A percentile compares a stretch with the other conserved stretches of the same genome.
These are phyloP conservation scores for Umbelopsis ramanniana DNA, from an alignment of 192 early-diverging fungal genomes.

Conservation along the genomic window DNA sequence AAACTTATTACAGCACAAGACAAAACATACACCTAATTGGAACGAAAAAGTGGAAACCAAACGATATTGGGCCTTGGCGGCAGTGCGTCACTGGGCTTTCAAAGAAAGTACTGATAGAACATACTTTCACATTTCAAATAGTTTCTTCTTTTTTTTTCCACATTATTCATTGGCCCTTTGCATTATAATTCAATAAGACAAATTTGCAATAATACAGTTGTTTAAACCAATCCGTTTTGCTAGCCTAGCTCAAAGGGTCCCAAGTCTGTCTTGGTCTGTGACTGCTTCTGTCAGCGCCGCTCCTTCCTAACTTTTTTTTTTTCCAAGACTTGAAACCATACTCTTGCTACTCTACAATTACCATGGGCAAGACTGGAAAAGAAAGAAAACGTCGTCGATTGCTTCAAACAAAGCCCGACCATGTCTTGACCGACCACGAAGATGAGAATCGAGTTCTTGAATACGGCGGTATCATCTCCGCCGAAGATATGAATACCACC, in stretches of 20 bases:
- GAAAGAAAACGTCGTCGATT: constrained; percentile 60
- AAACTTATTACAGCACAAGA: constrained; percentile 6
- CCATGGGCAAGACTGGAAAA: constrained; percentile 65
- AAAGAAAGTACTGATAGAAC: background rate
- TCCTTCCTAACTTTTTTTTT: background rate
- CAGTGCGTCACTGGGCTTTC: constrained; percentile 20
- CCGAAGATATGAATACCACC: constrained; percentile 53
- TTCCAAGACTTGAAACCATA: background rate
- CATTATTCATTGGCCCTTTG: background rate
- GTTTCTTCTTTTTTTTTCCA: background rate
- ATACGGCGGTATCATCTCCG: constrained; percentile 37
- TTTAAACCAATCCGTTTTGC: background rate
- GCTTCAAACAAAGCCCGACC: constrained; percentile 39
- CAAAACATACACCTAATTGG: background rate
- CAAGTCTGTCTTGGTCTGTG: background rate
- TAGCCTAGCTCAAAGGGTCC: too few relatives aligned
- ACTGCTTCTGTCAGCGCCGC: background rate
- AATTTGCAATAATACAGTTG: background rate
- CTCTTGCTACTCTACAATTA: background rate
- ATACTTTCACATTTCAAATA: constrained; percentile 10
- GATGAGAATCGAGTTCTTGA: constrained; percentile 24
- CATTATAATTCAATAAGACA: background rate
- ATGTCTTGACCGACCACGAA: constrained; percentile 28
- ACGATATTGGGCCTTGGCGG: constrained; percentile 20
- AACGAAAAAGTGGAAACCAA: background rate